Evolutionary conservation across 2,329 filamentous ascomycete genomes (phyloP).

Genomic region (Aspergillus vadensis): DNA sequence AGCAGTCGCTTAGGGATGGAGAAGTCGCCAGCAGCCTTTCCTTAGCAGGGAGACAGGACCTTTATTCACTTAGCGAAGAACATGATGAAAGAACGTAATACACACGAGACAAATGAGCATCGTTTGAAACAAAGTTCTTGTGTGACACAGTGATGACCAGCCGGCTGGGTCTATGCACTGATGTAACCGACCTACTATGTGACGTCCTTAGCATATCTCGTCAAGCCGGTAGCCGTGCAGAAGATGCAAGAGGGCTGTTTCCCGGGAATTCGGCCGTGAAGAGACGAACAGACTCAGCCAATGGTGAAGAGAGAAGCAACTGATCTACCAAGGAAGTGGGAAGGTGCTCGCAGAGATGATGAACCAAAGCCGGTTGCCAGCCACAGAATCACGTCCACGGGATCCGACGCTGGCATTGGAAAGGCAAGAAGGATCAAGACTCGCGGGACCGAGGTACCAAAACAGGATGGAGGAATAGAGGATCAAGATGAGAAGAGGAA

Average conservation of each 20-base stretch:
- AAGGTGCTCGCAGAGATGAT: background rate
- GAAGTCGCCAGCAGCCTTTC: slow-evolving; percentile 13
- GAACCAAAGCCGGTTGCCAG: background rate
- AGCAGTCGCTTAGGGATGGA: slow-evolving; percentile 15
- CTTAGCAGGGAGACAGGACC: slow-evolving; percentile 1
- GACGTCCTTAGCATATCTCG: slow-evolving; percentile 11
- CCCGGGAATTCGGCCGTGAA: background rate
- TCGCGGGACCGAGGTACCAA: background rate
- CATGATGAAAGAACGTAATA: slow-evolving; percentile 5
- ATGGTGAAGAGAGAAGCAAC: background rate
- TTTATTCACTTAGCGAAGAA: background rate
- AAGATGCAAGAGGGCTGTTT: background rate
- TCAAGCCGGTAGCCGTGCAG: background rate
- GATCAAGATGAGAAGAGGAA: background rate
- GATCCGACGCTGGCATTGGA: background rate
- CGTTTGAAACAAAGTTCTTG: slow-evolving; percentile 11
- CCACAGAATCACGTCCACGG: background rate
- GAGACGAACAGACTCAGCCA: background rate
- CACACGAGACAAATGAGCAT: slow-evolving; percentile 20
- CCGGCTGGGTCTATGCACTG: slow-evolving; percentile 7
- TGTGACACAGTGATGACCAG: slow-evolving; percentile 7
- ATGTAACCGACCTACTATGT: slow-evolving; percentile 13
- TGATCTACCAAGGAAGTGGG: background rate
- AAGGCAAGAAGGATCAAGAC: background rate
- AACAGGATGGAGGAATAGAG: background rate